These are phyloP conservation scores for Euryodendron excelsum DNA, from an alignment of 148 eudicot genomes.

Conservation along the genomic window DNA sequence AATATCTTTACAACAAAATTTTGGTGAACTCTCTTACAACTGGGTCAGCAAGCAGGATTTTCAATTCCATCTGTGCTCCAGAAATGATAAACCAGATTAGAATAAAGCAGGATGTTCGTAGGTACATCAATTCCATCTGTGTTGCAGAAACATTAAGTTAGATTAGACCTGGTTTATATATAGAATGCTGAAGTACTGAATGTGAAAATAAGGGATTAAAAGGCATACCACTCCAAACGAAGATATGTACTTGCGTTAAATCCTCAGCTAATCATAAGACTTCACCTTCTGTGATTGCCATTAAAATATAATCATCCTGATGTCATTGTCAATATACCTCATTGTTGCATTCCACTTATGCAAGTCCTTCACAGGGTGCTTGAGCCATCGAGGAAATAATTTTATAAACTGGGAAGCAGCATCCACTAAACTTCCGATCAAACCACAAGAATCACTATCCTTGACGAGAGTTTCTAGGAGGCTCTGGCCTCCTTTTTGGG, in stretches of 20 bases:
- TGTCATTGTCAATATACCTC: neutral
- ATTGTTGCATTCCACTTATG: neutral
- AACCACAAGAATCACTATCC: neutral
- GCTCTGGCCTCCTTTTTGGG: conserved; percentile 18
- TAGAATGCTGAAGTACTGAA: neutral
- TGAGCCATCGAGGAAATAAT: neutral
- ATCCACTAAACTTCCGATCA: neutral
- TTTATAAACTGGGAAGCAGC: neutral
- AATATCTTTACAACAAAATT: neutral
- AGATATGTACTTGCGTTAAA: neutral
- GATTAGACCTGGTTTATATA: neutral
- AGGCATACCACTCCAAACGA: neutral
- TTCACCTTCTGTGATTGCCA: neutral
- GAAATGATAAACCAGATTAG: neutral
- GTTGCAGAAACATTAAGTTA: neutral
- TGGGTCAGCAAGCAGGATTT: neutral
- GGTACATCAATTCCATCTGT: neutral
- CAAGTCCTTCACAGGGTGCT: neutral
- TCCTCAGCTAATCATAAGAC: neutral
- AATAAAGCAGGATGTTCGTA: conserved; percentile 1
- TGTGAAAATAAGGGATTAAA: neutral
- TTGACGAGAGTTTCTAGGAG: neutral
- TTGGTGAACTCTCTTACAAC: neutral
- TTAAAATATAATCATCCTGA: neutral
- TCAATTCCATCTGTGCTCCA: neutral